Evolutionary conservation across 2,329 filamentous ascomycete species (phyloP), one percentile per base, ranked within the genome.

Genomic region (Dothistroma septosporum): DNA sequence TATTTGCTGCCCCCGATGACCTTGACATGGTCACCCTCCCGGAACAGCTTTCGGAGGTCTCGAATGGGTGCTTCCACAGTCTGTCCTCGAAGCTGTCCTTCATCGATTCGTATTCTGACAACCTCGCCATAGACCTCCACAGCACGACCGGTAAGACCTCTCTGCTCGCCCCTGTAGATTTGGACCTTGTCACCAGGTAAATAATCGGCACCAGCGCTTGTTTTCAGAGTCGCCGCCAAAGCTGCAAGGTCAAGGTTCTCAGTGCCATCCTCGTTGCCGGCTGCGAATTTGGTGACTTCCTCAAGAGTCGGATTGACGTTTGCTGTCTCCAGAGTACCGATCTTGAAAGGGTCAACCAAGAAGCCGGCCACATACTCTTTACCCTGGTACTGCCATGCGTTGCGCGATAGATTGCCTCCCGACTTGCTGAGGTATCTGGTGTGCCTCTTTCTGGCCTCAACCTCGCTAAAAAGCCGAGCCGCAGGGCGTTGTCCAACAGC

Each of bases 1-100:
- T 92, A 97, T 69, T 91, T 89, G 78, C 92, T 96, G 44, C 92
- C 93, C 58, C 94, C 93, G 73, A 97, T 96, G 68, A 99, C 94
- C 79, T 97, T 97, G 79, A 99, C 94, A 73, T 99, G 94, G 71
- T 99, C 94, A 80, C 94, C 94, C 64, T 92, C 84, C 66, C 85
- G 87, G 83, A 99, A 99, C 32, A 91, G 85, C 77, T 99, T 99
- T 60, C 94, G 90, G 28, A 99, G 82, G 49, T 91, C 90, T 76
- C 94, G 95, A 64, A 92, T 89, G 1, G 94, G 94, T 11, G 96
- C 92, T 73, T 97, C 93, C 50, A 99, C 94, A 5, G 84, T 87
- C 73, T 96, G 90, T 10, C 92, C 93, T 55, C 80, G 81, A 31
- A 97, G 81, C 46, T 90, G 88, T 52, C 94, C 94, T 70, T 95